phyloP scores from a whole-genome alignment of 345 rosid genomes.

The Excoecaria cochinchinensis region DNA sequence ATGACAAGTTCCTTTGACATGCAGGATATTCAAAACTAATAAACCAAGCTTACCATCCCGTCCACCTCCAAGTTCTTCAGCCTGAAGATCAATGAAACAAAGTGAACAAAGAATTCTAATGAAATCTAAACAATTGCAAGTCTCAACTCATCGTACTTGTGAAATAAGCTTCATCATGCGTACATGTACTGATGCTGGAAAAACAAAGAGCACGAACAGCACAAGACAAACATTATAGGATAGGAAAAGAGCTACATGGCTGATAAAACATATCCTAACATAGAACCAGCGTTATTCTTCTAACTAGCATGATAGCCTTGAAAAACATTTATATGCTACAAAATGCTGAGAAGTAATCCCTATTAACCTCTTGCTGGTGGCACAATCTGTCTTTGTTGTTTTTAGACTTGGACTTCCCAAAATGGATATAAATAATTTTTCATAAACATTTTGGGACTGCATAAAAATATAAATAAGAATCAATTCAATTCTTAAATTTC shows the following conservation, averaged over 20 bases:
- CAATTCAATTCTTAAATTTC: background rate
- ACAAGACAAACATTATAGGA: background rate
- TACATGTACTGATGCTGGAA: background rate
- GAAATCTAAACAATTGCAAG: conserved; percentile 19
- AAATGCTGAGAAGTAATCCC: background rate
- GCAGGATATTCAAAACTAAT: background rate
- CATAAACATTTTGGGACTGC: background rate
- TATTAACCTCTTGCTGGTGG: background rate
- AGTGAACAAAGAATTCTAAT: conserved; percentile 29
- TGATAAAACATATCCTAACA: background rate
- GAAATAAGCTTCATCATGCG: conserved; percentile 2
- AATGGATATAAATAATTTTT: background rate
- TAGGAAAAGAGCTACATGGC: background rate
- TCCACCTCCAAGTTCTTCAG: conserved; percentile 42
- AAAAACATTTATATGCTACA: background rate
- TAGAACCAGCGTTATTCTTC: background rate
- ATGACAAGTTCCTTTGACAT: background rate
- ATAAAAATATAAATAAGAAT: background rate
- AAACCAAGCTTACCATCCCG: conserved; percentile 35
- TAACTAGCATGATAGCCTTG: background rate
- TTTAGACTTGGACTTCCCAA: background rate
- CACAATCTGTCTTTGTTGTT: background rate
- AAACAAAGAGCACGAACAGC: background rate
- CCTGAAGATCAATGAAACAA: conserved; percentile 35
- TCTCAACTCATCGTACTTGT: conserved; percentile 16